These are phyloP conservation scores for Spinellus fusiger DNA, from an alignment of 192 early-diverging fungal genomes.

Conservation along the genomic window DNA sequence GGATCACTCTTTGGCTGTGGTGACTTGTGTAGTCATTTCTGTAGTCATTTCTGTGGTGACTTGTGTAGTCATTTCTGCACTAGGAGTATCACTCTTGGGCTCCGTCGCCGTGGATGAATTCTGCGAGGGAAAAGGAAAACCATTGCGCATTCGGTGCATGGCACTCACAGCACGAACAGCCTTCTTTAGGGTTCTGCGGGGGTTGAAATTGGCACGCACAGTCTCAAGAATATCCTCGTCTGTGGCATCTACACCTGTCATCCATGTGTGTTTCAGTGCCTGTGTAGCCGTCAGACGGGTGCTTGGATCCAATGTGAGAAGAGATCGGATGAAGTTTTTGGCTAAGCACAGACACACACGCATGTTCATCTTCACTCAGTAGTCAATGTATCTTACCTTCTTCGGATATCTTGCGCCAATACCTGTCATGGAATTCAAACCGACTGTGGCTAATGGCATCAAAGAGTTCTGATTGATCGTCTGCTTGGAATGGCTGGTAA, in stretches of 20 bases:
- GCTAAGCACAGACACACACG: slow-evolving; percentile 34
- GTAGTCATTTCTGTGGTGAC: too few species aligned
- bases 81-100: too few species aligned
- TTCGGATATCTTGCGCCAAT: slow-evolving; percentile 79
- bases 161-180: slow-evolving; percentile 60
- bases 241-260: slow-evolving; percentile 51
- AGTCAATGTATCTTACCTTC: slow-evolving; percentile 48
- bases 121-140: neutral
- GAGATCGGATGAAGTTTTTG: slow-evolving; percentile 68
- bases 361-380: neutral
- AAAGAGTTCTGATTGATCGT: slow-evolving; percentile 51
- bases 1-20: too few species aligned
- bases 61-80: too few species aligned
- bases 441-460: slow-evolving; percentile 57
- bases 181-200: slow-evolving; percentile 53
- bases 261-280: slow-evolving; percentile 84
- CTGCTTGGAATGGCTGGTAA: slow-evolving; percentile 70
- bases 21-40: too few species aligned
- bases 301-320: slow-evolving; percentile 61
- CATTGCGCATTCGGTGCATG: slow-evolving; percentile 41
- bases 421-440: slow-evolving; percentile 66
- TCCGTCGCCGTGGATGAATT: too few species aligned
- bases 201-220: slow-evolving; percentile 73
- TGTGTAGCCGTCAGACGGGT: slow-evolving; percentile 73
- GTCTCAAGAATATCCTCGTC: slow-evolving; percentile 81